phyloP scores from a whole-genome alignment of 805 yeast species.

The Yarrowia divulgata region DNA sequence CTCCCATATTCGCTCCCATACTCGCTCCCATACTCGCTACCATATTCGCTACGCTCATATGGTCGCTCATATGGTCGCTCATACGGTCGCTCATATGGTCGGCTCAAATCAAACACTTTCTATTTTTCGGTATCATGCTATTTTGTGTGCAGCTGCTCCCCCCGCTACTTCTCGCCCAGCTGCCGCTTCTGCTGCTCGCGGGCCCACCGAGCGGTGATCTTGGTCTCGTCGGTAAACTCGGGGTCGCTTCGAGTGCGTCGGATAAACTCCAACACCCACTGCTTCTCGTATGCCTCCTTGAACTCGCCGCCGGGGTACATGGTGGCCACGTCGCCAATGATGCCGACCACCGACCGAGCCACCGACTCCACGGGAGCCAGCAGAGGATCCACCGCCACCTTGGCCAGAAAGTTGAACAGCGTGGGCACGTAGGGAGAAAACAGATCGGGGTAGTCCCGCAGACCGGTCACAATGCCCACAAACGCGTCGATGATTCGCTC shows the following conservation, averaged over 20 bases:
- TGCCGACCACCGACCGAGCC: constrained; percentile 84
- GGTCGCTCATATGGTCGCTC: too few relatives aligned
- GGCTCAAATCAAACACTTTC: constrained; percentile 18
- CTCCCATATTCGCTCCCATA: too few relatives aligned
- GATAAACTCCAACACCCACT: constrained; percentile 82
- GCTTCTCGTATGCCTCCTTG: constrained; percentile 67
- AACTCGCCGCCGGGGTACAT: constrained; percentile 83
- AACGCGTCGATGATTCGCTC: constrained; percentile 95
- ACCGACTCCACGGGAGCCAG: constrained; percentile 71
- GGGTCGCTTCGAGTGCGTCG: constrained; percentile 72
- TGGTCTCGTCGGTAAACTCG: constrained; percentile 68
- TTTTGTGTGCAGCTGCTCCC: constrained; percentile 17
- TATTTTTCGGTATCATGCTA: constrained; percentile 39
- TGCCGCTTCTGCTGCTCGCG: constrained; percentile 76
- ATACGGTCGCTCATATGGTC: too few relatives aligned
- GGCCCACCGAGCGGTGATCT: constrained; percentile 98
- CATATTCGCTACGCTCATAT: too few relatives aligned
- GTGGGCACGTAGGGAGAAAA: constrained; percentile 70
- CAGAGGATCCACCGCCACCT: constrained; percentile 64
- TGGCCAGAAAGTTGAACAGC: constrained; percentile 72
- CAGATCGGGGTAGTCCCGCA: constrained; percentile 70
- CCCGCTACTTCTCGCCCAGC: constrained; percentile 37
- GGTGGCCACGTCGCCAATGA: constrained; percentile 90
- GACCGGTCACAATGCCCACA: constrained; percentile 94
- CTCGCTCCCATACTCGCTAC: too few relatives aligned